phyloP scores from a whole-genome alignment of 805 yeast species.

The Clavispora asparagi region DNA sequence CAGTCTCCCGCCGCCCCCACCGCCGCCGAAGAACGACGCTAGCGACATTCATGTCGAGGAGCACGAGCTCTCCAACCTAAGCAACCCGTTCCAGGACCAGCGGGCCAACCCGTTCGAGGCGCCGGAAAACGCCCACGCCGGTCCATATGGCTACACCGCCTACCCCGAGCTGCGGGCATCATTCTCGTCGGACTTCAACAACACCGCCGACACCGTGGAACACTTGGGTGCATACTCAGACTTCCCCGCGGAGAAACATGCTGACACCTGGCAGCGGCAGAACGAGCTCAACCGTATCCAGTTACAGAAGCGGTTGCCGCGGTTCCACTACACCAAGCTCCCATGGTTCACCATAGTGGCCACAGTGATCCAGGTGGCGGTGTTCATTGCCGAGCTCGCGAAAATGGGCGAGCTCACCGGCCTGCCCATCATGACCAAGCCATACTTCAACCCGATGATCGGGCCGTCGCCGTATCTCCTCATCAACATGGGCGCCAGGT shows the following conservation, averaged over 20 bases:
- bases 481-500: slow-evolving; percentile 67
- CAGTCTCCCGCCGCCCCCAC: not conserved
- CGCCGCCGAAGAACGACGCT: not conserved
- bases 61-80: not conserved
- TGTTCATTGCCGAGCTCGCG: slow-evolving; percentile 59
- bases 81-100: not conserved
- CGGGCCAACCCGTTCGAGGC: not conserved
- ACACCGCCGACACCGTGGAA: not conserved
- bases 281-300: slow-evolving; percentile 13
- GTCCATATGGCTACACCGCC: not conserved
- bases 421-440: slow-evolving; percentile 59
- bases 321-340: slow-evolving; percentile 21
- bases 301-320: slow-evolving; percentile 13
- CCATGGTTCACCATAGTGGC: slow-evolving; percentile 39
- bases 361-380: slow-evolving; percentile 44
- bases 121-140: not conserved
- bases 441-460: slow-evolving; percentile 72
- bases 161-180: not conserved
- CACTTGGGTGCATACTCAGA: not conserved
- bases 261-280: not conserved
- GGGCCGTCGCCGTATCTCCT: slow-evolving; percentile 68
- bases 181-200: not conserved
- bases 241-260: not conserved
- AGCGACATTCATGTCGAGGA: not conserved
- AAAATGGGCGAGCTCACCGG: slow-evolving; percentile 58